These are phyloP conservation scores for Logfia minima DNA, from an alignment of 129 eudicot species.

Conservation along the genomic window DNA sequence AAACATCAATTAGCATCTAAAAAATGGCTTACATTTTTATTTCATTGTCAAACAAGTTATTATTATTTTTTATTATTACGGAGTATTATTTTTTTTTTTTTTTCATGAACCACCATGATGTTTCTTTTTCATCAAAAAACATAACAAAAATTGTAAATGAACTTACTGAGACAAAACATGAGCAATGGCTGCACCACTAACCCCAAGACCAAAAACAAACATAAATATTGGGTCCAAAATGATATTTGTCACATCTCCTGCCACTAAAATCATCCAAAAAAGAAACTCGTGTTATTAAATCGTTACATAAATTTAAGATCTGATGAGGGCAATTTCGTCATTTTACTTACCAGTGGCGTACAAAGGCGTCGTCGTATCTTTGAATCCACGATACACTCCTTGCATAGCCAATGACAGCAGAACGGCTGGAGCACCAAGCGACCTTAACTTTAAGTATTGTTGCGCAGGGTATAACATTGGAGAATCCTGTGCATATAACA, in stretches of 20 bases:
- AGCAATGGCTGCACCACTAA: slow-evolving; percentile 70
- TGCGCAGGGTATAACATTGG: slow-evolving; percentile 70
- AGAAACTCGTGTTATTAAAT: background rate
- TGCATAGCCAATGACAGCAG: slow-evolving; percentile 89
- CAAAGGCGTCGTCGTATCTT: slow-evolving; percentile 77
- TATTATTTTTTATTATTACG: background rate
- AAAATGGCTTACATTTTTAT: background rate
- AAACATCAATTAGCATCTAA: background rate
- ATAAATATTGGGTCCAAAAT: slow-evolving; percentile 68
- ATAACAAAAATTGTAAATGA: background rate
- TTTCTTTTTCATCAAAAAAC: background rate
- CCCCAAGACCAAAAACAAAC: slow-evolving; percentile 54
- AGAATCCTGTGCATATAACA: slow-evolving; percentile 48
- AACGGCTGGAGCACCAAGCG: slow-evolving; percentile 93
- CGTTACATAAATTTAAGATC: background rate
- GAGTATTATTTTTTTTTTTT: too few species aligned
- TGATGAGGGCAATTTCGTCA: background rate
- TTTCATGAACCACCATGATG: background rate
- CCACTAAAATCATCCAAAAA: slow-evolving; percentile 42
- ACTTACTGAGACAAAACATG: slow-evolving; percentile 71
- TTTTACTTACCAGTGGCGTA: slow-evolving; percentile 59
- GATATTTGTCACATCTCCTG: slow-evolving; percentile 73
- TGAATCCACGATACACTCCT: slow-evolving; percentile 85
- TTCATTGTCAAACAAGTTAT: background rate
- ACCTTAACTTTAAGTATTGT: slow-evolving; percentile 50